phyloP scores from a whole-genome alignment of 208 protist genomes.

The Phytomonas francai region DNA sequence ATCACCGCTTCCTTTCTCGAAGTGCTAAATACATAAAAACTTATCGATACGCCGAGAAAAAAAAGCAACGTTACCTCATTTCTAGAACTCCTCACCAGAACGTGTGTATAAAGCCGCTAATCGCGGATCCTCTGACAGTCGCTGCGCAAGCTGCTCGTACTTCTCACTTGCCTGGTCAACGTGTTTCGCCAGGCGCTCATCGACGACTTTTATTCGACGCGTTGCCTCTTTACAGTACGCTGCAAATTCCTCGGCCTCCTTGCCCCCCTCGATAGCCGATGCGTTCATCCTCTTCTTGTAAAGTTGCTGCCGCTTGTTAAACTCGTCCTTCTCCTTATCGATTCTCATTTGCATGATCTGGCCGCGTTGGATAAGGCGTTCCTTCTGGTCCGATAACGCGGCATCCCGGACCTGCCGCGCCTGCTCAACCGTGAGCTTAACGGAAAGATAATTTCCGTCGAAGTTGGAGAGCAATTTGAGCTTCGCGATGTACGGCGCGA shows the following conservation, averaged over 20 bases:
- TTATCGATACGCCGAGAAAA: neutral
- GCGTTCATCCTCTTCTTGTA: constrained; percentile 71
- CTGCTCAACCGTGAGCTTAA: constrained; percentile 62
- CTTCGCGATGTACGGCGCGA: constrained; percentile 87
- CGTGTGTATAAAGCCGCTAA: constrained; percentile 44
- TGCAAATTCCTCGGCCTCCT: constrained; percentile 79
- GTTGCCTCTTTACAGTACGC: constrained; percentile 86
- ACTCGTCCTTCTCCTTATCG: constrained; percentile 85
- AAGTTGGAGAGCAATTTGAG: constrained; percentile 55
- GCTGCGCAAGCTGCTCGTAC: constrained; percentile 71
- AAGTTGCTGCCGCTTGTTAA: constrained; percentile 51
- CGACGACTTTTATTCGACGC: constrained; percentile 87
- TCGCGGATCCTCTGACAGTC: constrained; percentile 66
- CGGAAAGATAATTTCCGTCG: constrained; percentile 68
- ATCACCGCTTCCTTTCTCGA: neutral
- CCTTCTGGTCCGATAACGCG: constrained; percentile 80
- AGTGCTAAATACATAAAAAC: constrained; percentile 5
- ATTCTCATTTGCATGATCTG: constrained; percentile 88
- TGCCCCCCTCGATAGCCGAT: constrained; percentile 49
- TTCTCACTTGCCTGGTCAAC: constrained; percentile 82
- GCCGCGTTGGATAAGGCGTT: constrained; percentile 84
- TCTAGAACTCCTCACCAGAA: constrained; percentile 1
- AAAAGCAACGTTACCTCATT: neutral
- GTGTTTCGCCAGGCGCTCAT: constrained; percentile 81
- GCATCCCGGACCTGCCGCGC: constrained; percentile 78